A percentile compares a stretch with the other conserved stretches of the same genome.
These are phyloP conservation scores for Globisporangium cystogenes DNA, from an alignment of 352 stramenopile species.

Conservation along the genomic window DNA sequence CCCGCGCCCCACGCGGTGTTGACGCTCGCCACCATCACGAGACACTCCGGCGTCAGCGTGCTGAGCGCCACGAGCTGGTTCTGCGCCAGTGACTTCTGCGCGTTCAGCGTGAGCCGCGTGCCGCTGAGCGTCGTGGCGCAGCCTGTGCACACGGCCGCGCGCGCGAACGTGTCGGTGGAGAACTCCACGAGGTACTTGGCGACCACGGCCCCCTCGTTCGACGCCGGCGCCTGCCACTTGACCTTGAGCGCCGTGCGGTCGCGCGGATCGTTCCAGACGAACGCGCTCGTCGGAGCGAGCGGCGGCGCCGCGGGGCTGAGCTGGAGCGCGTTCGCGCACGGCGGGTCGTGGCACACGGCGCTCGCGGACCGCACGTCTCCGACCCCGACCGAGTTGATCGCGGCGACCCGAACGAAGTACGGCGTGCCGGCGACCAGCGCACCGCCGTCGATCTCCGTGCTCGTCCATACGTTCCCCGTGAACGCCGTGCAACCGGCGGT, in stretches of 20 bases:
- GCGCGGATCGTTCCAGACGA: slow-evolving; percentile 73
- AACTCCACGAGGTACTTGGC: slow-evolving; percentile 84
- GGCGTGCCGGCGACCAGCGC: slow-evolving; percentile 64
- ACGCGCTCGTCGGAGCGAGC: slow-evolving; percentile 61
- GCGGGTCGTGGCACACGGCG: slow-evolving; percentile 41
- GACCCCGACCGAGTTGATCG: slow-evolving; percentile 83
- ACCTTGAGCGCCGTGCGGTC: slow-evolving; percentile 81
- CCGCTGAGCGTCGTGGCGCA: slow-evolving; percentile 39
- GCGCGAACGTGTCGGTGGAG: slow-evolving; percentile 49
- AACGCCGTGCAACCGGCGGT: slow-evolving; percentile 48
- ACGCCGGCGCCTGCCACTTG: slow-evolving; percentile 69
- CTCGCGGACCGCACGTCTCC: slow-evolving; percentile 46
- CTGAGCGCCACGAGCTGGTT: slow-evolving; percentile 42
- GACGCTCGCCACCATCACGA: slow-evolving; percentile 37
- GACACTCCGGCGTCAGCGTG: slow-evolving; percentile 35
- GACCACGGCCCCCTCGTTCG: slow-evolving; percentile 62
- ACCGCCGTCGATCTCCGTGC: slow-evolving; percentile 75
- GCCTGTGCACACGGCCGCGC: slow-evolving; percentile 30
- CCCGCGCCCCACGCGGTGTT: slow-evolving; percentile 27
- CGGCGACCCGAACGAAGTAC: slow-evolving; percentile 90
- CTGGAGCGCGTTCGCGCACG: slow-evolving; percentile 32
- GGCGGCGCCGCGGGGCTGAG: slow-evolving; percentile 66
- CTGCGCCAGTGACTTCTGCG: slow-evolving; percentile 20
- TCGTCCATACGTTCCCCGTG: slow-evolving; percentile 52
- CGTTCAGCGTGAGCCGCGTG: slow-evolving; percentile 30